Conservation (phyloP, 2,329 filamentous ascomycete genomes). For the Arthroderma sp. region DNA sequence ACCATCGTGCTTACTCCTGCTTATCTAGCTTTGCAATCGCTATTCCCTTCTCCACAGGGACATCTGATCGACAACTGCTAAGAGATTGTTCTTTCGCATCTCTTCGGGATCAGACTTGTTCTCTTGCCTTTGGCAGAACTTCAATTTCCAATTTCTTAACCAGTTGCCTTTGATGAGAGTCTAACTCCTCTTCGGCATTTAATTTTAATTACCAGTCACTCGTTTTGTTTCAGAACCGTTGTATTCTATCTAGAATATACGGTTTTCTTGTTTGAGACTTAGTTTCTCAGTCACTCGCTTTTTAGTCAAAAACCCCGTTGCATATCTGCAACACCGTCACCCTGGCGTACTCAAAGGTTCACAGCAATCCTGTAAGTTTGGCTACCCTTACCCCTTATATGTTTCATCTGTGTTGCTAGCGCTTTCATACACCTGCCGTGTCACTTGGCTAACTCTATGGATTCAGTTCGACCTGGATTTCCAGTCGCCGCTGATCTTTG, state of each 20-base stretch:
- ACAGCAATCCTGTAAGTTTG: slow-evolving; percentile 32
- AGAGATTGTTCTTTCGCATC: no score
- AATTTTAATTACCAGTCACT: no score
- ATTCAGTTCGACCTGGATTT: slow-evolving; percentile 31
- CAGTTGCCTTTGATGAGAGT: no score
- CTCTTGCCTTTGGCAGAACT: no score
- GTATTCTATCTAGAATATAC: no score
- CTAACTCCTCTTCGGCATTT: no score
- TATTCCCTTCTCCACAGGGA: background rate
- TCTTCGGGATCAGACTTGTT: no score
- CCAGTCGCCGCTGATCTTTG: slow-evolving; percentile 34
- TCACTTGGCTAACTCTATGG: slow-evolving; percentile 7
- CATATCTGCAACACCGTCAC: slow-evolving; percentile 35
- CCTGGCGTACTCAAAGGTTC: slow-evolving; percentile 36
- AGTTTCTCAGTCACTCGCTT: slow-evolving; percentile 8
- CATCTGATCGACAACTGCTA: background rate
- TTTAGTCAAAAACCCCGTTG: slow-evolving; percentile 20
- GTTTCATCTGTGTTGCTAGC: background rate
- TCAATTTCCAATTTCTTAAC: no score
- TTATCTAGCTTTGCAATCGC: background rate
- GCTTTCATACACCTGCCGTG: slow-evolving; percentile 6
- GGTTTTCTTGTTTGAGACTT: slow-evolving; percentile 17
- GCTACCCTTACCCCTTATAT: background rate
- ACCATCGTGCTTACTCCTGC: background rate
- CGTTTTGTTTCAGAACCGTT: no score